These are phyloP conservation scores for Backusella morwellensis DNA, from an alignment of 192 early-diverging fungal species.

Conservation along the genomic window DNA sequence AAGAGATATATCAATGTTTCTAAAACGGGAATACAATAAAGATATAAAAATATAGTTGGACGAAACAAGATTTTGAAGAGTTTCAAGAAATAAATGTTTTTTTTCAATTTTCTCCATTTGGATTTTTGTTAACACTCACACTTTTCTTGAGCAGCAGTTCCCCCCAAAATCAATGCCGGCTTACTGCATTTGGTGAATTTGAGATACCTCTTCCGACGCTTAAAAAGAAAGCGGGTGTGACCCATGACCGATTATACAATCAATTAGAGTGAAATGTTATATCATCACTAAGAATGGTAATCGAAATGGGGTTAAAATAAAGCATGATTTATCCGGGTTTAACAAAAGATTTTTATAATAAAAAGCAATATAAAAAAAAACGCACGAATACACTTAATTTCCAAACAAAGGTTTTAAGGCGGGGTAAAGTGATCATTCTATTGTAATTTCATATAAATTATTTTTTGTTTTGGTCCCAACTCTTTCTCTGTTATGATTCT, in stretches of 20 bases:
- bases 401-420: not conserved
- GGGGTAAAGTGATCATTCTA: not conserved
- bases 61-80: not conserved
- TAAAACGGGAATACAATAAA: not conserved
- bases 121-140: not conserved
- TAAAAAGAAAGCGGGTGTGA: not conserved
- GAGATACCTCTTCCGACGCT: not conserved
- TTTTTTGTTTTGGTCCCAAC: not conserved
- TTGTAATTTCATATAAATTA: not conserved
- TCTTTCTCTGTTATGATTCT: not conserved
- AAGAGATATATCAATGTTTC: not conserved
- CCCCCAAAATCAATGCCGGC: not conserved
- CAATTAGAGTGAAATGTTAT: not conserved
- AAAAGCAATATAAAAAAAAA: not conserved
- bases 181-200: not conserved
- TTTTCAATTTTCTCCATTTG: not conserved
- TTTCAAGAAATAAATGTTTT: not conserved
- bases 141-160: not conserved
- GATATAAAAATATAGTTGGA: not conserved
- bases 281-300: slow-evolving; percentile 9
- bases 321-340: slow-evolving; percentile 1
- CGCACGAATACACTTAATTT: not conserved
- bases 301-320: not conserved
- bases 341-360: not conserved
- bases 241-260: slow-evolving; percentile 6